A percentile compares a stretch with the other conserved stretches of the same genome.
These are phyloP conservation scores for Tetrapisispora iriomotensis DNA, from an alignment of 805 yeast species.

Conservation along the genomic window DNA sequence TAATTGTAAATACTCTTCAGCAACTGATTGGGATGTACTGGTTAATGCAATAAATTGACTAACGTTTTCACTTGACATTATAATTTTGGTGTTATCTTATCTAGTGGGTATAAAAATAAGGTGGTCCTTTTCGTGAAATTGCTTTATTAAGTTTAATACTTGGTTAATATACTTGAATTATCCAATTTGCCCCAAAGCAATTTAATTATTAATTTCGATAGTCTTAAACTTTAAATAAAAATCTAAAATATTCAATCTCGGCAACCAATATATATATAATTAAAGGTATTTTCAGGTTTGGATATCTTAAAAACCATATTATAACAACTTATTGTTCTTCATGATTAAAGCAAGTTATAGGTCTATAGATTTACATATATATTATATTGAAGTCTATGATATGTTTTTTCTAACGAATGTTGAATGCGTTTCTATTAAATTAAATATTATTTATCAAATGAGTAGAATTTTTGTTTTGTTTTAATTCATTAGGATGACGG, in stretches of 20 bases:
- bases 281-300: too few relatives aligned
- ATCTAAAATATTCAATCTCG: too few relatives aligned
- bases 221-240: not conserved
- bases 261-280: too few relatives aligned
- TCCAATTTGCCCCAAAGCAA: too few relatives aligned
- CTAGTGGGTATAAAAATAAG: too few relatives aligned
- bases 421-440: conserved; percentile 25
- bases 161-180: too few relatives aligned
- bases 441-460: conserved; percentile 2
- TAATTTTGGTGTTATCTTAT: not conserved
- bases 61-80: conserved; percentile 18
- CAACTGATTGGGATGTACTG: conserved; percentile 30
- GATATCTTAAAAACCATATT: too few relatives aligned
- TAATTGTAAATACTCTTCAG: conserved; percentile 30
- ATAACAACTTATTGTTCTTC: too few relatives aligned
- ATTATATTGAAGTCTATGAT: too few relatives aligned
- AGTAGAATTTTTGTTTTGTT: not conserved
- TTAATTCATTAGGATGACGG: not conserved
- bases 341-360: too few relatives aligned
- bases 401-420: conserved; percentile 26
- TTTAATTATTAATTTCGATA: not conserved
- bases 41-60: conserved; percentile 33
- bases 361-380: not conserved
- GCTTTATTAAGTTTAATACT: too few relatives aligned
- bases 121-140: too few relatives aligned